A percentile compares a stretch with the other conserved stretches of the same genome.
Conservation (phyloP, 2,329 filamentous ascomycete genomes). For the Fusarium sp. region DNA sequence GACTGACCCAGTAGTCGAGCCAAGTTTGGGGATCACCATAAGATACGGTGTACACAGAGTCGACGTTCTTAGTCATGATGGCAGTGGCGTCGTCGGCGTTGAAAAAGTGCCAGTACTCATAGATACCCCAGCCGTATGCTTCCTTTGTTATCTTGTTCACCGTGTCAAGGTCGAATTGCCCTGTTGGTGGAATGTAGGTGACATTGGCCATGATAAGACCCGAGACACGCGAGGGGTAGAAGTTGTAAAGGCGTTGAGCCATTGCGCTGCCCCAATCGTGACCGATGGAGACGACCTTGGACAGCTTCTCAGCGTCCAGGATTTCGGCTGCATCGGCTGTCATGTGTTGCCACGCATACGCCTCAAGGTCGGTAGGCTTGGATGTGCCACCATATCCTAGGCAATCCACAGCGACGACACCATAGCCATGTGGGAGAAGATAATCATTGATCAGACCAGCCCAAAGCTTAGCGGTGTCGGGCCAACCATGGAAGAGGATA, state of each 20-base stretch:
- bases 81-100: constrained; percentile 55
- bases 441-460: constrained; percentile 57
- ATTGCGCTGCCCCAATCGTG: constrained; percentile 65
- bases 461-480: constrained; percentile 63
- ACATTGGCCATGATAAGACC: constrained; percentile 61
- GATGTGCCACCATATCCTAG: constrained; percentile 59
- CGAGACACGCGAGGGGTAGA: constrained; percentile 56
- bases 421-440: constrained; percentile 55
- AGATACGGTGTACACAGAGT: constrained; percentile 54
- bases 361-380: constrained; percentile 56
- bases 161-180: constrained; percentile 55
- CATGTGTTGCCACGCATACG: constrained; percentile 57
- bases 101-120: constrained; percentile 64
- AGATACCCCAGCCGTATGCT: constrained; percentile 55
- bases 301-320: constrained; percentile 55
- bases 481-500: constrained; percentile 65
- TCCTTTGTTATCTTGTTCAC: constrained; percentile 52
- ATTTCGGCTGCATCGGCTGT: constrained; percentile 58
- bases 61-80: constrained; percentile 57
- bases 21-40: constrained; percentile 53
- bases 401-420: constrained; percentile 57
- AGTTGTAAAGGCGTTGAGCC: constrained; percentile 59
- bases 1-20: constrained; percentile 55
- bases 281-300: constrained; percentile 59
- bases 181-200: constrained; percentile 56